Conservation (phyloP, 768 basidiomycete species). For the Gymnopilus dilepis region DNA sequence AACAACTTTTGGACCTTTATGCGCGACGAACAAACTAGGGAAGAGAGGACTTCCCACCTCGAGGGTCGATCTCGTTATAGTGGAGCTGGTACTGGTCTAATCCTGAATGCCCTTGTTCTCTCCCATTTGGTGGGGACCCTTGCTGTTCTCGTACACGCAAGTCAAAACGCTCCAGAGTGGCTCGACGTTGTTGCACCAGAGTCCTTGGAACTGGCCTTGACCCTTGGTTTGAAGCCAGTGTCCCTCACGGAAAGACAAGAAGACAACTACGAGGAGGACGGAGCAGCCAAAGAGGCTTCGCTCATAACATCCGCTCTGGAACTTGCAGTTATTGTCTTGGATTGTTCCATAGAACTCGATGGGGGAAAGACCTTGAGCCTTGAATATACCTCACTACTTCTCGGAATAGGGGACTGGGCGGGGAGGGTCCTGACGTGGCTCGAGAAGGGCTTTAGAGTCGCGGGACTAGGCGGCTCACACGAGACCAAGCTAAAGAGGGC, state of each 20-base stretch:
- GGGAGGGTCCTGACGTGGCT: constrained; percentile 63
- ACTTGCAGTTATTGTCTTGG: constrained; percentile 75
- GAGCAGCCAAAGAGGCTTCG: constrained; percentile 63
- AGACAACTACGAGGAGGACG: constrained; percentile 38
- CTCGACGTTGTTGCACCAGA: constrained; percentile 82
- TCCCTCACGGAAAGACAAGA: constrained; percentile 47
- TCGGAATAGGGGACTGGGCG: constrained; percentile 85
- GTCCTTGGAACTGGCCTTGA: constrained; percentile 81
- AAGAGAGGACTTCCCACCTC: constrained; percentile 68
- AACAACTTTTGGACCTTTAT: constrained; percentile 96
- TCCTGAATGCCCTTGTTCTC: constrained; percentile 80
- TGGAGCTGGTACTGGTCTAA: constrained; percentile 80
- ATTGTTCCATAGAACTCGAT: constrained; percentile 78
- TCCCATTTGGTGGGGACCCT: constrained; percentile 78
- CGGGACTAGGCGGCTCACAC: constrained; percentile 69
- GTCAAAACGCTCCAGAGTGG: constrained; percentile 82
- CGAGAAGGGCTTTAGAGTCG: constrained; percentile 65
- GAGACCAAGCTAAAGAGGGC: constrained; percentile 67
- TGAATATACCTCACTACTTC: constrained; percentile 74
- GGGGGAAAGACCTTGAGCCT: constrained; percentile 74
- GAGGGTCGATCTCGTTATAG: constrained; percentile 62
- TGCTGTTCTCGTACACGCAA: constrained; percentile 81
- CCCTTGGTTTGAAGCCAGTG: constrained; percentile 71
- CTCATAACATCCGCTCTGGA: constrained; percentile 81
- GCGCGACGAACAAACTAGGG: constrained; percentile 80